phyloP scores from a whole-genome alignment of 1,139 yeast species.

The Taiozyma onychis region DNA sequence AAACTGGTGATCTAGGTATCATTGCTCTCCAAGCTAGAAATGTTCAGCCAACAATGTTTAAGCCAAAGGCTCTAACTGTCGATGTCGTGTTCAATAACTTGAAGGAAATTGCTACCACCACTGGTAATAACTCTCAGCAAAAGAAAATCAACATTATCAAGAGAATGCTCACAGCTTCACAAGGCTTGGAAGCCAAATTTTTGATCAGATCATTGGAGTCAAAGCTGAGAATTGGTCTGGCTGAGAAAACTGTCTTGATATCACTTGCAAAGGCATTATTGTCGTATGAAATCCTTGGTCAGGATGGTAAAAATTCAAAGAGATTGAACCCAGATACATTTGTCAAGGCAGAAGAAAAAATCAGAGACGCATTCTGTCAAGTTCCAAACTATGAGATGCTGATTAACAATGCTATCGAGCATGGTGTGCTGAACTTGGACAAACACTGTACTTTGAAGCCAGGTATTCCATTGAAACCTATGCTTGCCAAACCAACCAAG shows the following conservation, averaged over 20 bases:
- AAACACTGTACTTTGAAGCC: conserved; percentile 76
- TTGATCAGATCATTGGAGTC: conserved; percentile 89
- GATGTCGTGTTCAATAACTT: conserved; percentile 68
- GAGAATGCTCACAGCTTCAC: conserved; percentile 79
- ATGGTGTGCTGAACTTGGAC: conserved; percentile 61
- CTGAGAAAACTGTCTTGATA: conserved; percentile 84
- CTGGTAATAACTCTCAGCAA: conserved; percentile 83
- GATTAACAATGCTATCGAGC: conserved; percentile 55
- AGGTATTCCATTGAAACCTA: conserved; percentile 93
- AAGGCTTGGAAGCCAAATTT: conserved; percentile 85
- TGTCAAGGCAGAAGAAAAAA: conserved; percentile 63
- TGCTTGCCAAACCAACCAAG: conserved; percentile 97
- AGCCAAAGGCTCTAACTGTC: conserved; percentile 75
- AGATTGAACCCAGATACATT: conserved; percentile 36
- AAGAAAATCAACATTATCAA: conserved; percentile 74
- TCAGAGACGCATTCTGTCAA: conserved; percentile 83
- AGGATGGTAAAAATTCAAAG: conserved; percentile 22
- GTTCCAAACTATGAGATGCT: conserved; percentile 87
- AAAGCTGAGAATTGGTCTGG: conserved; percentile 85
- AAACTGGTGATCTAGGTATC: conserved; percentile 84
- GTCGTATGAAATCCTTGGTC: conserved; percentile 39
- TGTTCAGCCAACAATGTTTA: conserved; percentile 89
- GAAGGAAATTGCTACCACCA: conserved; percentile 67
- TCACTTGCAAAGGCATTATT: conserved; percentile 82
- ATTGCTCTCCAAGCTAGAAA: conserved; percentile 83